A percentile compares a stretch with the other conserved stretches of the same genome.
Evolutionary conservation across 73 alveolate genomes (phyloP).

Genomic region (Paramecium tetraurelia): DNA sequence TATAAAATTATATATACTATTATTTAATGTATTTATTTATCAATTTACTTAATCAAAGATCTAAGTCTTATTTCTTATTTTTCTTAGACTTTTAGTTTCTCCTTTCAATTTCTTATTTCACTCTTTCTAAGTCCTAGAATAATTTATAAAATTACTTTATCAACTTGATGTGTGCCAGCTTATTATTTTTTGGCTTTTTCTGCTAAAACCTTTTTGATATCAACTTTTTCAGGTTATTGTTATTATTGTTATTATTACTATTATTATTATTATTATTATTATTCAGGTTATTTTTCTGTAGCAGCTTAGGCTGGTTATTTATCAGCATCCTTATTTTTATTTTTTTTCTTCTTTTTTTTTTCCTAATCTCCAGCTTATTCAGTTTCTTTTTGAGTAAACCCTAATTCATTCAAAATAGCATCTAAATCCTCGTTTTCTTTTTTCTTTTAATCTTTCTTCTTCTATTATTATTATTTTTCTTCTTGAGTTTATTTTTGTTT

Average conservation of each 20-base stretch:
- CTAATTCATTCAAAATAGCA: not conserved
- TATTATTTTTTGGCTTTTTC: not conserved
- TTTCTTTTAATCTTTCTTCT: not conserved
- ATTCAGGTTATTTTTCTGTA: not conserved
- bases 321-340: not conserved
- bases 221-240: not conserved
- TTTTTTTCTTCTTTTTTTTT: not conserved
- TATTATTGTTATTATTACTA: not conserved
- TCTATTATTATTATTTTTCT: not conserved
- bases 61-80: conserved; percentile 20
- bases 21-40: not conserved
- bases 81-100: conserved; percentile 19
- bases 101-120: not conserved
- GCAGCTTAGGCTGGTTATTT: not conserved
- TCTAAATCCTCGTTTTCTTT: not conserved
- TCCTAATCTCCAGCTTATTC: not conserved
- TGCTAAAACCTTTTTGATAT: not conserved
- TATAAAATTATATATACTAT: not conserved
- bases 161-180: not conserved
- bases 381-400: not conserved
- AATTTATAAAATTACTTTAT: not conserved
- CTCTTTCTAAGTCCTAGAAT: conserved; percentile 15
- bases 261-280: not conserved
- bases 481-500: not conserved
- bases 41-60: not conserved